A percentile compares a stretch with the other conserved stretches of the same genome.
Conservation (phyloP, 2,329 filamentous ascomycete genomes). For the Monilinia polystroma region DNA sequence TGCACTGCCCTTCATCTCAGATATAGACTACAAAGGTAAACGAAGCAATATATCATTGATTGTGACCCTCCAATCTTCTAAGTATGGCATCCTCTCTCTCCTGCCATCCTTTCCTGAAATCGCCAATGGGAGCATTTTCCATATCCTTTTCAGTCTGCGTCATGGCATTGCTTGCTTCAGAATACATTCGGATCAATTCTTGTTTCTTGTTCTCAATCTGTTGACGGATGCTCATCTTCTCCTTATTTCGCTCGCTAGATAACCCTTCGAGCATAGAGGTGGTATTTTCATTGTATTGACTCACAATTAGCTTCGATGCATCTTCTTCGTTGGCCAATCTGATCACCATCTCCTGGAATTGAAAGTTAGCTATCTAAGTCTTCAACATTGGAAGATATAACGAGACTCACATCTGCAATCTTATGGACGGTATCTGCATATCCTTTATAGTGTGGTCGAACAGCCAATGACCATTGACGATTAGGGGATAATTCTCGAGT, state of each 20-base stretch:
- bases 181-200: slow-evolving; percentile 30
- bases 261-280: slow-evolving; percentile 32
- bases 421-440: slow-evolving; percentile 33
- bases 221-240: slow-evolving; percentile 28
- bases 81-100: slow-evolving; percentile 32
- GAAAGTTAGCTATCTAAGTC: slow-evolving; percentile 27
- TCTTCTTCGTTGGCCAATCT: slow-evolving; percentile 37
- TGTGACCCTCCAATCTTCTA: slow-evolving; percentile 28
- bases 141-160: slow-evolving; percentile 26
- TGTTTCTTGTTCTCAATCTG: slow-evolving; percentile 29
- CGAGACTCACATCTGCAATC: slow-evolving; percentile 38
- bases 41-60: slow-evolving; percentile 7
- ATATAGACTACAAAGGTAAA: neutral
- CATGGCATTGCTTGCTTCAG: slow-evolving; percentile 28
- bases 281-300: slow-evolving; percentile 38
- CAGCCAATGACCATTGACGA: slow-evolving; percentile 35
- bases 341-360: slow-evolving; percentile 37
- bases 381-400: neutral
- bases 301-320: slow-evolving; percentile 34
- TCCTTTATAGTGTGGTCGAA: slow-evolving; percentile 38
- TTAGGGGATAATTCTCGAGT: slow-evolving; percentile 23
- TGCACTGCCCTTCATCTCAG: neutral
- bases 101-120: slow-evolving; percentile 34
- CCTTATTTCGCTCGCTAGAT: slow-evolving; percentile 25
- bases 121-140: slow-evolving; percentile 26